phyloP scores from a whole-genome alignment of 2,329 filamentous ascomycete genomes.

The Phialophora verrucosa region DNA sequence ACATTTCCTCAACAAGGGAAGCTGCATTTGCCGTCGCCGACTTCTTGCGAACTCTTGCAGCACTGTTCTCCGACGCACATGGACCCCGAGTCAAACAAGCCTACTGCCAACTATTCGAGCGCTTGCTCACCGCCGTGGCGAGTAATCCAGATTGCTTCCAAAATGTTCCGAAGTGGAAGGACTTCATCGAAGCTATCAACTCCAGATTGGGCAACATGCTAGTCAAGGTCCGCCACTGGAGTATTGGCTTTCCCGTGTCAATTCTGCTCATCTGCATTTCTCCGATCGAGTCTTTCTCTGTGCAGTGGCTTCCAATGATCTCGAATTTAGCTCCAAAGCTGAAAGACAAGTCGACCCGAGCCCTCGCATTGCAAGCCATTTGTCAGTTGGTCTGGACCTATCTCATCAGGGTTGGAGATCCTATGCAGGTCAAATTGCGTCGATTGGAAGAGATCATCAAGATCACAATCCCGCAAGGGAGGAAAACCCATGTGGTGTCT shows the following conservation, averaged over 20 bases:
- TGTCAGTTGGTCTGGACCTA: slow-evolving; percentile 94
- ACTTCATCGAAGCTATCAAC: slow-evolving; percentile 79
- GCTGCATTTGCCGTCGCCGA: slow-evolving; percentile 66
- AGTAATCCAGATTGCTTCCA: slow-evolving; percentile 79
- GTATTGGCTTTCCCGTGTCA: slow-evolving; percentile 83
- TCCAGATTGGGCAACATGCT: slow-evolving; percentile 83
- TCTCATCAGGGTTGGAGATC: slow-evolving; percentile 81
- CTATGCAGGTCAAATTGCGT: slow-evolving; percentile 68
- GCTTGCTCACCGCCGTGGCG: slow-evolving; percentile 83
- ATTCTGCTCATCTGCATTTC: slow-evolving; percentile 88
- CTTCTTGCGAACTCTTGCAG: slow-evolving; percentile 80
- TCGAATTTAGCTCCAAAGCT: slow-evolving; percentile 77
- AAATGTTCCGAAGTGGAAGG: slow-evolving; percentile 80
- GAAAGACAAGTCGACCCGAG: slow-evolving; percentile 80
- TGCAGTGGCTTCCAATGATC: slow-evolving; percentile 85
- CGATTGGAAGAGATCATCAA: slow-evolving; percentile 91
- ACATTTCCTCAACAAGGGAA: slow-evolving; percentile 73
- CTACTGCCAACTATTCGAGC: slow-evolving; percentile 90
- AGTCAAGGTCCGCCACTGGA: slow-evolving; percentile 90
- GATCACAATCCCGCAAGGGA: slow-evolving; percentile 79
- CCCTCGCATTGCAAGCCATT: slow-evolving; percentile 83
- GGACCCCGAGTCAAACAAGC: slow-evolving; percentile 90
- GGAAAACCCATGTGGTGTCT: slow-evolving; percentile 78
- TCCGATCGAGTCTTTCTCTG: slow-evolving; percentile 78
- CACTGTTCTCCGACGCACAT: slow-evolving; percentile 81